Conservation (phyloP, 75 land plant genomes). For the Isoetes taiwanensis region DNA sequence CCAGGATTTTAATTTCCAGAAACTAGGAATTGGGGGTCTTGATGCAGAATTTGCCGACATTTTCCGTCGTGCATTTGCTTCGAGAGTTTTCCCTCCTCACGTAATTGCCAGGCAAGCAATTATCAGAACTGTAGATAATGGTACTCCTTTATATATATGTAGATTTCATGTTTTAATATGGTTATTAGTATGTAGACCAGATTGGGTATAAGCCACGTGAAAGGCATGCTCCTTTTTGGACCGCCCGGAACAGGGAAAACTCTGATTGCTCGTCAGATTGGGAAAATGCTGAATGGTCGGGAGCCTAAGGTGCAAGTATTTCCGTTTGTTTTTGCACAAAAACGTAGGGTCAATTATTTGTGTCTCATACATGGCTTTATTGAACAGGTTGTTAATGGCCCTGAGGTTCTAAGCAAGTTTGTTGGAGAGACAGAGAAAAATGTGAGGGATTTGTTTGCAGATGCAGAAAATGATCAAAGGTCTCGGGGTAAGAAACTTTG, state of each 20-base stretch:
- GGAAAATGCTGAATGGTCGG: conserved; percentile 88
- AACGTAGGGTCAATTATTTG: background rate
- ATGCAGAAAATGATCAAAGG: conserved; percentile 93
- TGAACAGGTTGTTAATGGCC: conserved; percentile 89
- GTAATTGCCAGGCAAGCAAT: conserved; percentile 54
- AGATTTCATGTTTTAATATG: background rate
- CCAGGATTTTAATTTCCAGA: conserved; percentile 82
- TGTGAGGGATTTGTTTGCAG: conserved; percentile 96
- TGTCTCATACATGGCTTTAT: background rate
- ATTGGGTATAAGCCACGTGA: conserved; percentile 93
- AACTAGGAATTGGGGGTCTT: conserved; percentile 89
- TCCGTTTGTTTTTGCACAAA: background rate
- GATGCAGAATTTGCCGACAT: conserved; percentile 82
- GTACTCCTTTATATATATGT: background rate
- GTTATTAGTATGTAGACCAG: conserved; percentile 15
- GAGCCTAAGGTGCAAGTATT: conserved; percentile 73
- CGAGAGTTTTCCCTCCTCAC: conserved; percentile 93
- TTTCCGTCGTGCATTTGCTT: conserved; percentile 98
- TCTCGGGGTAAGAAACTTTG: conserved; percentile 54
- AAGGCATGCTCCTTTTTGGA: conserved; percentile 88
- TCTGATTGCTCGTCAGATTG: conserved; percentile 97
- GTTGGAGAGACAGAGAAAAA: conserved; percentile 99
- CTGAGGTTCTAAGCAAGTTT: conserved; percentile 96
- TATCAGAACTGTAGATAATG: background rate
- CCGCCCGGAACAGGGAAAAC: conserved; percentile 99